Percentiles rank a stretch among this genome's conserved stretches.
phyloP scores from a whole-genome alignment of 2,329 filamentous ascomycete genomes.

The Dendryphion nanum region DNA sequence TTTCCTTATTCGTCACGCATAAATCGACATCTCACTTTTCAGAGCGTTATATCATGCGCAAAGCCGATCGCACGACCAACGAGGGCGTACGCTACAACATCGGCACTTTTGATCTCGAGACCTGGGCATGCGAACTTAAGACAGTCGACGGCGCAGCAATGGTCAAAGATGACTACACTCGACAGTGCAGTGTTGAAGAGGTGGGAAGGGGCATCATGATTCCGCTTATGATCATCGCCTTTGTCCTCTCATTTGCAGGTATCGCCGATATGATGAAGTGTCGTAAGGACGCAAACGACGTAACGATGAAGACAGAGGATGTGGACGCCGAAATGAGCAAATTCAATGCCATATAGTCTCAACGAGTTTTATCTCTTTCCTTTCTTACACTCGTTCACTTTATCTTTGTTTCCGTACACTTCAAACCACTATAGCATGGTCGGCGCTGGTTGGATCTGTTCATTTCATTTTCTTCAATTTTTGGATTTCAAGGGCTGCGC shows the following conservation, averaged over 20 bases:
- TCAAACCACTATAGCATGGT: not conserved
- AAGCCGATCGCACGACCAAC: slow-evolving; percentile 14
- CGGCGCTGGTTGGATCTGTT: not conserved
- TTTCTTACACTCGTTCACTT: too few species aligned
- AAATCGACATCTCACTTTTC: slow-evolving; percentile 28
- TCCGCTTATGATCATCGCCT: slow-evolving; percentile 24
- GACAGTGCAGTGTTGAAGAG: slow-evolving; percentile 28
- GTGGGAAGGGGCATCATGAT: slow-evolving; percentile 30
- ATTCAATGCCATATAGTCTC: slow-evolving; percentile 17
- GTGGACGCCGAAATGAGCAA: slow-evolving; percentile 29
- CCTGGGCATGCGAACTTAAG: slow-evolving; percentile 34
- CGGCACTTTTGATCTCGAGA: slow-evolving; percentile 37
- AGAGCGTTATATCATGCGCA: slow-evolving; percentile 22
- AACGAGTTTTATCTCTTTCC: not conserved
- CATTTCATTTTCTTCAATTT: not conserved
- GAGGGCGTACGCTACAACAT: slow-evolving; percentile 27
- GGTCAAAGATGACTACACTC: slow-evolving; percentile 26
- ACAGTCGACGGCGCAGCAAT: slow-evolving; percentile 17
- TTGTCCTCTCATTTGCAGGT: slow-evolving; percentile 15
- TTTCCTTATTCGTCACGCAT: slow-evolving; percentile 30
- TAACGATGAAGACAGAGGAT: slow-evolving; percentile 27
- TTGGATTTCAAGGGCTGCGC: not conserved
- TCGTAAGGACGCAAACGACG: slow-evolving; percentile 16
- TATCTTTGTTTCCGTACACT: not conserved
- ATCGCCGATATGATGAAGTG: slow-evolving; percentile 21